phyloP scores from a whole-genome alignment of 495 filamentous ascomycete genomes.

The Chlorociboria aeruginascens region DNA sequence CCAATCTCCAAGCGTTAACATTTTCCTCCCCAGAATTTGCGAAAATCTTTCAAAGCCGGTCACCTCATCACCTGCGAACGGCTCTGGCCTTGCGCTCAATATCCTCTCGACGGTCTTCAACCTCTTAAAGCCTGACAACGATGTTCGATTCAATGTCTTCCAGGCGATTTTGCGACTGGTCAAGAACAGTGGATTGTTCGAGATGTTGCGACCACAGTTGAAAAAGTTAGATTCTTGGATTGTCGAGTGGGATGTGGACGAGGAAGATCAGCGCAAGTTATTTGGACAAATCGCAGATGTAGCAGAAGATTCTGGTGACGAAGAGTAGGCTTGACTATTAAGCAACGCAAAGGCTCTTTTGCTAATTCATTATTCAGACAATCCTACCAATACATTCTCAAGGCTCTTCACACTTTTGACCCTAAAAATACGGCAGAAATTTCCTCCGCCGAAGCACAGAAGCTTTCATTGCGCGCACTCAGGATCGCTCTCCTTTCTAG shows the following conservation, averaged over 20 bases:
- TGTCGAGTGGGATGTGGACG: slow-evolving; percentile 66
- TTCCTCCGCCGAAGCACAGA: slow-evolving; percentile 56
- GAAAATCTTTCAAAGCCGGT: slow-evolving; percentile 77
- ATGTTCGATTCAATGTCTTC: slow-evolving; percentile 79
- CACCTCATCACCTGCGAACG: slow-evolving; percentile 71
- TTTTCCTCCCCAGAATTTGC: slow-evolving; percentile 79
- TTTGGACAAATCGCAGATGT: slow-evolving; percentile 68
- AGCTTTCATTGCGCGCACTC: slow-evolving; percentile 72
- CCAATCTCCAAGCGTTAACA: slow-evolving; percentile 69
- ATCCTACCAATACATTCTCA: slow-evolving; percentile 71
- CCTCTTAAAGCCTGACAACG: slow-evolving; percentile 62
- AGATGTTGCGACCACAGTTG: slow-evolving; percentile 67
- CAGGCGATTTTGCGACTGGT: slow-evolving; percentile 72
- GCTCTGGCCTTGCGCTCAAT: slow-evolving; percentile 70
- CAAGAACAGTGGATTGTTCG: slow-evolving; percentile 58
- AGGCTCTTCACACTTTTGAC: slow-evolving; percentile 74
- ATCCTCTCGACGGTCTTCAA: slow-evolving; percentile 96
- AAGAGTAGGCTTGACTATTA: slow-evolving; percentile 39
- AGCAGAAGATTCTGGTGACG: slow-evolving; percentile 63
- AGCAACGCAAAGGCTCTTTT: background rate
- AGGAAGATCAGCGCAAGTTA: slow-evolving; percentile 69
- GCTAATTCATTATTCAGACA: slow-evolving; percentile 28
- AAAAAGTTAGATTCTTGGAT: slow-evolving; percentile 73
- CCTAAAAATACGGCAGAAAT: slow-evolving; percentile 45
- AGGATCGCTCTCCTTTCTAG: slow-evolving; percentile 67